phyloP scores from a whole-genome alignment of 2,329 filamentous ascomycete species.

The Ceratocystis lukuohia region DNA sequence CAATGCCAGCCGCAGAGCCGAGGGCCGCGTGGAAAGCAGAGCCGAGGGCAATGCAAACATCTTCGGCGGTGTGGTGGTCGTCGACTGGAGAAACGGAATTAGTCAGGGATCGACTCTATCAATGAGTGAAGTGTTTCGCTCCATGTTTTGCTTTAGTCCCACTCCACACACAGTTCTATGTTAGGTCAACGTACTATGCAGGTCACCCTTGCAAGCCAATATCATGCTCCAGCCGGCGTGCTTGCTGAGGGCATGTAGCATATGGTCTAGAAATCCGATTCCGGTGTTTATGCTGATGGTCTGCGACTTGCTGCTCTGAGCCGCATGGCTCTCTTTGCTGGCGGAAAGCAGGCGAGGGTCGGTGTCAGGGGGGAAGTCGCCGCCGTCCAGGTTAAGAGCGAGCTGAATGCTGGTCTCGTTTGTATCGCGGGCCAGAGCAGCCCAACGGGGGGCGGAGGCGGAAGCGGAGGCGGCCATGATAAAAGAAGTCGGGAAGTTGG shows the following conservation, averaged over 20 bases:
- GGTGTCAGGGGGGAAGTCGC: slow-evolving; percentile 54
- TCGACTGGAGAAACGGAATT: slow-evolving; percentile 50
- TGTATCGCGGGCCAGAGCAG: slow-evolving; percentile 73
- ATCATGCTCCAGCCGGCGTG: slow-evolving; percentile 88
- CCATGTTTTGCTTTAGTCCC: background rate
- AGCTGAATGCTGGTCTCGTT: slow-evolving; percentile 97
- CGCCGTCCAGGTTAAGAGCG: slow-evolving; percentile 85
- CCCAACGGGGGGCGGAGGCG: slow-evolving; percentile 42
- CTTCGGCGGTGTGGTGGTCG: slow-evolving; percentile 96
- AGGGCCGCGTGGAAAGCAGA: slow-evolving; percentile 71
- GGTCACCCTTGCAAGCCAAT: slow-evolving; percentile 70
- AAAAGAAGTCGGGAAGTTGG: background rate
- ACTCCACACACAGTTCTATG: background rate
- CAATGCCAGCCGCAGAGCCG: slow-evolving; percentile 63
- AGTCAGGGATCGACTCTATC: background rate
- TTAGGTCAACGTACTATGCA: slow-evolving; percentile 56
- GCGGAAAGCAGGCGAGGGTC: slow-evolving; percentile 39
- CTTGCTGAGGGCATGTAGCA: slow-evolving; percentile 93
- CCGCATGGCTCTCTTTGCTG: slow-evolving; percentile 54
- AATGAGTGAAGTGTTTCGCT: background rate
- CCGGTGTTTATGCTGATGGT: slow-evolving; percentile 80
- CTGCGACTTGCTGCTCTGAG: slow-evolving; percentile 72
- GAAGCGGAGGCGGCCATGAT: slow-evolving; percentile 6
- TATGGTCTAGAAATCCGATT: slow-evolving; percentile 96
- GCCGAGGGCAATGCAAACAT: slow-evolving; percentile 84